These are phyloP conservation scores for Cocos nucifera DNA, from an alignment of 176 grass and related monocot genomes.

Conservation along the genomic window DNA sequence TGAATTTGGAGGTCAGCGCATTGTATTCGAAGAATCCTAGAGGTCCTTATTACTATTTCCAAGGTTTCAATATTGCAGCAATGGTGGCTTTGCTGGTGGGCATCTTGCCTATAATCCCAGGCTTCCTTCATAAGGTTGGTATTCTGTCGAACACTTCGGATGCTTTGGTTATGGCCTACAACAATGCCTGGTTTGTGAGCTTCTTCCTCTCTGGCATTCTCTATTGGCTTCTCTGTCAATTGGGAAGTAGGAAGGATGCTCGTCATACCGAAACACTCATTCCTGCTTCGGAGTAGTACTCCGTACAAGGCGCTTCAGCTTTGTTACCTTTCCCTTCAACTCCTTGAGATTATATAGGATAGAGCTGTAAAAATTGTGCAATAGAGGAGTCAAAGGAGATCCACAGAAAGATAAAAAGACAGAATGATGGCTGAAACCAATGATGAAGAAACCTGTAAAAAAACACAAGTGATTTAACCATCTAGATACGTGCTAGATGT, in stretches of 20 bases:
- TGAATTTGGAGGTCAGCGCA: conserved; percentile 48
- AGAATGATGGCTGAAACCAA: too few relatives aligned
- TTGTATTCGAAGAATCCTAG: conserved; percentile 46
- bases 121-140: conserved; percentile 63
- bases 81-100: conserved; percentile 59
- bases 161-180: conserved; percentile 43
- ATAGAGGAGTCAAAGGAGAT: too few relatives aligned
- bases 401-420: too few relatives aligned
- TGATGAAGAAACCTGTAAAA: too few relatives aligned
- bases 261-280: background rate
- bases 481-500: too few relatives aligned
- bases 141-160: conserved; percentile 27
- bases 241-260: conserved; percentile 2
- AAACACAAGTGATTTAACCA: too few relatives aligned
- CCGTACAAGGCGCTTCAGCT: background rate
- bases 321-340: background rate
- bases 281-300: background rate
- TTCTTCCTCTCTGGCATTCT: conserved; percentile 58
- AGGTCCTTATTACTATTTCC: conserved; percentile 59
- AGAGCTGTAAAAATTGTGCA: too few relatives aligned
- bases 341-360: too few relatives aligned
- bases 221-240: conserved; percentile 53
- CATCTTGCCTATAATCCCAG: conserved; percentile 53
- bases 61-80: conserved; percentile 54
- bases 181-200: conserved; percentile 87